These are phyloP conservation scores for Wallacemonas sp. DNA, from an alignment of 208 protist species.

Conservation along the genomic window DNA sequence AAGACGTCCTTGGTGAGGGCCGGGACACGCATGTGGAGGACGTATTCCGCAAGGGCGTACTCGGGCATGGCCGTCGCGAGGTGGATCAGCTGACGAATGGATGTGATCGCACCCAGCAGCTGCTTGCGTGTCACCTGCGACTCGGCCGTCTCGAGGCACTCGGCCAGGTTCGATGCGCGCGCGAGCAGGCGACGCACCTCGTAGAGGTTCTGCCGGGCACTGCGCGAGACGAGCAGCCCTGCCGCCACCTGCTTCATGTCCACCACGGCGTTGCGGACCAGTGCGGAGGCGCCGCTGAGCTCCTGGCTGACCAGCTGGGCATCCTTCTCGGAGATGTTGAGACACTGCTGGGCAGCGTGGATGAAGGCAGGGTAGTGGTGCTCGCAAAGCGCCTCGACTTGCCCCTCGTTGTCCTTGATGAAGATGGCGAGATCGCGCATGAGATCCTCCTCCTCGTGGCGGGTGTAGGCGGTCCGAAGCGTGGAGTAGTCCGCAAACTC, in stretches of 20 bases:
- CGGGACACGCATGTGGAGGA: constrained; percentile 78
- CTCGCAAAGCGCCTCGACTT: constrained; percentile 85
- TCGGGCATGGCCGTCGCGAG: constrained; percentile 68
- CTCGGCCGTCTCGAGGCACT: constrained; percentile 86
- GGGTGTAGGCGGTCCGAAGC: constrained; percentile 79
- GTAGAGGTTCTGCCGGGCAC: constrained; percentile 59
- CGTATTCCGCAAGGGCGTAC: constrained; percentile 84
- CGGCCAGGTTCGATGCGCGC: constrained; percentile 56
- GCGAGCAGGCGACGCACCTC: constrained; percentile 56
- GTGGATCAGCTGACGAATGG: constrained; percentile 70
- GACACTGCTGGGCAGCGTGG: constrained; percentile 82
- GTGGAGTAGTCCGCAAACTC: constrained; percentile 91
- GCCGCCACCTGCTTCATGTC: constrained; percentile 76
- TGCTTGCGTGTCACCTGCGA: constrained; percentile 64
- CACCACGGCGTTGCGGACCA: constrained; percentile 69
- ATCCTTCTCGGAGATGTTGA: constrained; percentile 79
- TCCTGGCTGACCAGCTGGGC: constrained; percentile 85
- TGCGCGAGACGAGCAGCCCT: constrained; percentile 64
- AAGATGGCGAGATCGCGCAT: constrained; percentile 73
- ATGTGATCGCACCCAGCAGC: constrained; percentile 72
- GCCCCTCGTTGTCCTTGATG: constrained; percentile 84
- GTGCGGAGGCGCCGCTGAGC: constrained; percentile 71
- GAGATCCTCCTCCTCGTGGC: constrained; percentile 75
- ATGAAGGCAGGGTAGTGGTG: constrained; percentile 89
- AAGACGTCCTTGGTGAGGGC: constrained; percentile 64